Percentiles rank a stretch among this genome's conserved stretches.
Conservation (phyloP, 257 asterid species). For the Rhazya stricta region DNA sequence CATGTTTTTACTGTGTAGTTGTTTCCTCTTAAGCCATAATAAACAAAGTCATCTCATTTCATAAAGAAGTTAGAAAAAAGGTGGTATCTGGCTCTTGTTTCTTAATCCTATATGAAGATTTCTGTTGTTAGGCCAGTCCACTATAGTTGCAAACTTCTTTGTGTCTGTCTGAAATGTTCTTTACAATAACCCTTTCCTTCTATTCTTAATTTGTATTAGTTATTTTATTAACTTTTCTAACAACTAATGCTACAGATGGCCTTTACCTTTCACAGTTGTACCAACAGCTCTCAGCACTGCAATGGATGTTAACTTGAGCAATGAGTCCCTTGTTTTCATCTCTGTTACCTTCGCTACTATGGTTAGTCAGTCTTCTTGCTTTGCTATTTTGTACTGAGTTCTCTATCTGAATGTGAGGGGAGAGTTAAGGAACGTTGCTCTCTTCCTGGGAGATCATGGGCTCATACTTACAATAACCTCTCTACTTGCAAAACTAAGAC, state of each 20-base stretch:
- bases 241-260: slow-evolving; percentile 93
- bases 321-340: slow-evolving; percentile 93
- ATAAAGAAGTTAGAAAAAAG: background rate
- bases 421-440: background rate
- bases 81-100: background rate
- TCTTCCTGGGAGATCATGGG: background rate
- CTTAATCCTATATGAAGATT: background rate
- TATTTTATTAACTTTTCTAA: slow-evolving; percentile 59
- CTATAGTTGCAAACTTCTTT: background rate
- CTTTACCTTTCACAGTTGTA: slow-evolving; percentile 98
- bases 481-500: background rate
- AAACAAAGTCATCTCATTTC: background rate
- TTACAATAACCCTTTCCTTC: background rate
- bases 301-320: slow-evolving; percentile 96
- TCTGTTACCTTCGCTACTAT: slow-evolving; percentile 98
- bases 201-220: slow-evolving; percentile 21
- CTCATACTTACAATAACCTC: background rate
- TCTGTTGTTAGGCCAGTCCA: background rate
- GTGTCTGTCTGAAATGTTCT: background rate
- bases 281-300: slow-evolving; percentile 98
- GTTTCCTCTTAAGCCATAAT: background rate
- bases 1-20: background rate
- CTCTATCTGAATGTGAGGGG: background rate
- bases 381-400: background rate
- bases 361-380: slow-evolving; percentile 55